A percentile compares a stretch with the other conserved stretches of the same genome.
These are phyloP conservation scores for Laburnicola sp. DNA, from an alignment of 2,329 filamentous ascomycete genomes.

Conservation along the genomic window DNA sequence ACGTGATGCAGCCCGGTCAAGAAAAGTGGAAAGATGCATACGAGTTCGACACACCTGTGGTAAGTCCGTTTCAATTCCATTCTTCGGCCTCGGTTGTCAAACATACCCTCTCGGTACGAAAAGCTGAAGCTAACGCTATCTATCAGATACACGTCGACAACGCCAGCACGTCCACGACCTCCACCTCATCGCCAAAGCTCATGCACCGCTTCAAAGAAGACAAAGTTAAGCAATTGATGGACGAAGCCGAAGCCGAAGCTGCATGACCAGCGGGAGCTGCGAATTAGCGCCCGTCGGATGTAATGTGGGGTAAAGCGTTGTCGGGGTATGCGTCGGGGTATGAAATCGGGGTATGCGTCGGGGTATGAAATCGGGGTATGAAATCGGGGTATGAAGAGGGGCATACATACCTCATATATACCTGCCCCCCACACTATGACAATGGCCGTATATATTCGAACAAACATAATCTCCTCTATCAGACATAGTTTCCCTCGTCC, in stretches of 20 bases:
- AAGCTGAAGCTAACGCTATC: too few relatives aligned
- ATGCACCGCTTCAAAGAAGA: conserved; percentile 76
- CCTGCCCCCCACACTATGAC: conserved; percentile 16
- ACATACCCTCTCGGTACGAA: too few relatives aligned
- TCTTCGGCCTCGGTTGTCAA: too few relatives aligned
- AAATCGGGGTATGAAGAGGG: conserved; percentile 6
- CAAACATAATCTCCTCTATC: neutral
- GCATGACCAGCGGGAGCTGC: neutral
- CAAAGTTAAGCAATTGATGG: conserved; percentile 70
- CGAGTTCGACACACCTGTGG: conserved; percentile 81
- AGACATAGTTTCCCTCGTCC: neutral
- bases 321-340: neutral
- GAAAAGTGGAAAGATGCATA: conserved; percentile 72
- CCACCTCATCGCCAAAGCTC: conserved; percentile 66
- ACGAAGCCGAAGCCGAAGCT: conserved; percentile 51
- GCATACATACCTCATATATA: conserved; percentile 1
- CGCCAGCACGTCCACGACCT: conserved; percentile 51
- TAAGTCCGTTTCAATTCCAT: too few relatives aligned
- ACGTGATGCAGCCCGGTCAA: conserved; percentile 66
- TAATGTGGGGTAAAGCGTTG: conserved; percentile 22
- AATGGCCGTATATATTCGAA: conserved; percentile 12
- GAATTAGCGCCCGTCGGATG: conserved; percentile 19
- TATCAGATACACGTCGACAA: conserved; percentile 65
- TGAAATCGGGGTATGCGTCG: neutral
- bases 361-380: neutral